These are phyloP conservation scores for Endogone sp. DNA, from an alignment of 192 early-diverging fungal genomes.

Conservation along the genomic window DNA sequence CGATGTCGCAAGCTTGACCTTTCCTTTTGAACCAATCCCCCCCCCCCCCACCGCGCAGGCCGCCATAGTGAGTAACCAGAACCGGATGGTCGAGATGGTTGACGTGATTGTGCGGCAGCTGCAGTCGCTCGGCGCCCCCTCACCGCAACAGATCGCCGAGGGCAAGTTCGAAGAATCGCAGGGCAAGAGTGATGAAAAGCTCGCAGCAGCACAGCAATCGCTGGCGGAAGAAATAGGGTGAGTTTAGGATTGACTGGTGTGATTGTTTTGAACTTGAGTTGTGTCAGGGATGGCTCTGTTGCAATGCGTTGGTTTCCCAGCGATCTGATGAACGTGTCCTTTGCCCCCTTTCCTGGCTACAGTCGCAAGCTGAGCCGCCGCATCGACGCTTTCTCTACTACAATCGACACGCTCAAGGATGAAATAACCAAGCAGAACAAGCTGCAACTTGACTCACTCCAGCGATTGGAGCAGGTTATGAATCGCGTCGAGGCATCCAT, in stretches of 20 bases:
- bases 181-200: not conserved
- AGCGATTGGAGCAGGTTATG: not conserved
- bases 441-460: not conserved
- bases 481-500: not conserved
- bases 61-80: constrained; percentile 21
- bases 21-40: not conserved
- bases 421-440: not conserved
- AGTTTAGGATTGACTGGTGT: not conserved
- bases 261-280: too few species aligned
- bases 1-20: not conserved
- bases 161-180: not conserved
- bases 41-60: not conserved
- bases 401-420: not conserved
- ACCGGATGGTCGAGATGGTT: constrained; percentile 17
- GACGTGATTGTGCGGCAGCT: constrained; percentile 17
- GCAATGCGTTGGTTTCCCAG: too few species aligned
- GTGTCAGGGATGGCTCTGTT: too few species aligned
- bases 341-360: not conserved
- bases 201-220: not conserved
- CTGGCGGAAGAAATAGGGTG: not conserved
- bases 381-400: not conserved
- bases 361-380: not conserved
- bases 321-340: not conserved
- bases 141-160: constrained; percentile 2
- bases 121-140: constrained; percentile 29